Evolutionary conservation across 2,329 filamentous ascomycete species (phyloP).

Genomic region (Venturia nashicola): DNA sequence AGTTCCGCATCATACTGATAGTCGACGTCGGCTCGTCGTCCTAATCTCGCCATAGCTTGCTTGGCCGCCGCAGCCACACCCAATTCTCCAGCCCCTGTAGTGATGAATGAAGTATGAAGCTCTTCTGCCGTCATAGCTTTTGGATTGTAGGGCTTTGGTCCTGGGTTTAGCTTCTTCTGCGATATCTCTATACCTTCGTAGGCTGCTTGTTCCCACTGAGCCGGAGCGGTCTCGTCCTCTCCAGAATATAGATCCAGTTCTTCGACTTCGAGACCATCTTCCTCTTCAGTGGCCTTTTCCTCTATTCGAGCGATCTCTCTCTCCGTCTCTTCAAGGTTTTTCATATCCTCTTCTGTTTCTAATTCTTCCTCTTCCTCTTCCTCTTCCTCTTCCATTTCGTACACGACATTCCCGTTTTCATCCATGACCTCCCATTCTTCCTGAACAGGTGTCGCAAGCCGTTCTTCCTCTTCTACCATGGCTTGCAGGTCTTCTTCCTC

Average conservation of each 20-base stretch:
- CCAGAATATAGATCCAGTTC: not conserved
- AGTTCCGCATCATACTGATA: not conserved
- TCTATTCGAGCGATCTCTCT: no score
- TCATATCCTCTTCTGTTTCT: not conserved
- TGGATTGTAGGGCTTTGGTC: not conserved
- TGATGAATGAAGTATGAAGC: not conserved
- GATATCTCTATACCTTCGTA: not conserved
- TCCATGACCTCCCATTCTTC: not conserved
- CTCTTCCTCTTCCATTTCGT: not conserved
- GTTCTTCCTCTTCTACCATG: not conserved
- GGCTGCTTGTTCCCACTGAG: not conserved
- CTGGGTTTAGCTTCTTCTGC: not conserved
- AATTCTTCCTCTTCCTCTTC: not conserved
- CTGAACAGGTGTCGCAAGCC: not conserved
- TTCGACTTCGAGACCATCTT: not conserved
- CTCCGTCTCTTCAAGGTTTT: no score
- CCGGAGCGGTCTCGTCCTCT: not conserved
- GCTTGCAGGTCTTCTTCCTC: not conserved
- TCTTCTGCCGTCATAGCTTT: not conserved
- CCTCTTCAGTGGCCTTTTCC: not conserved
- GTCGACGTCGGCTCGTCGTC: not conserved
- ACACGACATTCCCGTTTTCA: not conserved
- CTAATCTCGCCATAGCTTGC: not conserved
- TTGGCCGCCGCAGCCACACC: not conserved
- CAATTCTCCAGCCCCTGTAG: not conserved